These are phyloP conservation scores for Helminthosporium solani DNA, from an alignment of 2,329 filamentous ascomycete genomes.

Conservation along the genomic window DNA sequence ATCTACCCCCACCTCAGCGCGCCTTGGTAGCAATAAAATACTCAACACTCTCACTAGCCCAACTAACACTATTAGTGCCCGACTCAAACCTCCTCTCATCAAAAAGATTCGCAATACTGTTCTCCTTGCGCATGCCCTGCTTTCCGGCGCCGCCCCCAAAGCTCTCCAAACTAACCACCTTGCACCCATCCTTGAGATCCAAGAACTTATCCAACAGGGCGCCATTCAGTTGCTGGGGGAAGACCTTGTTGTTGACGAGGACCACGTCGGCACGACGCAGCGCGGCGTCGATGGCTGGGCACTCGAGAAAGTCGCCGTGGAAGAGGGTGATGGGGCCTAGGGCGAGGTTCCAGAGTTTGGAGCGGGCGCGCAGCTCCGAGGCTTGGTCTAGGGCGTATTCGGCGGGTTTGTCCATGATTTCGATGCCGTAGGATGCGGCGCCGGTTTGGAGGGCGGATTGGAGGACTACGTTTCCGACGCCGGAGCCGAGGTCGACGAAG, in stretches of 20 bases:
- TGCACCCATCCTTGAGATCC: slow-evolving; percentile 86
- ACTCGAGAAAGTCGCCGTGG: slow-evolving; percentile 79
- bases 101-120: slow-evolving; percentile 79
- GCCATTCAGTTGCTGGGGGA: slow-evolving; percentile 83
- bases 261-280: slow-evolving; percentile 90
- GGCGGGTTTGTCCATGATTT: slow-evolving; percentile 91
- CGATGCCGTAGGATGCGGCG: slow-evolving; percentile 93
- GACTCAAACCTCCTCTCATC: slow-evolving; percentile 73
- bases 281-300: slow-evolving; percentile 66
- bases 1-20: slow-evolving; percentile 27
- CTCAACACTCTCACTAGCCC: slow-evolving; percentile 79
- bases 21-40: slow-evolving; percentile 76
- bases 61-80: slow-evolving; percentile 74
- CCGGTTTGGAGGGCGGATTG: slow-evolving; percentile 92
- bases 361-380: slow-evolving; percentile 80
- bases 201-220: slow-evolving; percentile 85
- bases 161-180: slow-evolving; percentile 86
- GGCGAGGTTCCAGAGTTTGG: slow-evolving; percentile 82
- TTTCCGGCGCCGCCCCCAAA: slow-evolving; percentile 78
- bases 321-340: slow-evolving; percentile 79
- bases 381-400: slow-evolving; percentile 77
- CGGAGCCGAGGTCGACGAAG: slow-evolving; percentile 93
- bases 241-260: slow-evolving; percentile 96
- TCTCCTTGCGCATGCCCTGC: slow-evolving; percentile 70
- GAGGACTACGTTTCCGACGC: slow-evolving; percentile 92